phyloP scores from a whole-genome alignment of 306 rosid species.

The Trichosanthes truncata region DNA sequence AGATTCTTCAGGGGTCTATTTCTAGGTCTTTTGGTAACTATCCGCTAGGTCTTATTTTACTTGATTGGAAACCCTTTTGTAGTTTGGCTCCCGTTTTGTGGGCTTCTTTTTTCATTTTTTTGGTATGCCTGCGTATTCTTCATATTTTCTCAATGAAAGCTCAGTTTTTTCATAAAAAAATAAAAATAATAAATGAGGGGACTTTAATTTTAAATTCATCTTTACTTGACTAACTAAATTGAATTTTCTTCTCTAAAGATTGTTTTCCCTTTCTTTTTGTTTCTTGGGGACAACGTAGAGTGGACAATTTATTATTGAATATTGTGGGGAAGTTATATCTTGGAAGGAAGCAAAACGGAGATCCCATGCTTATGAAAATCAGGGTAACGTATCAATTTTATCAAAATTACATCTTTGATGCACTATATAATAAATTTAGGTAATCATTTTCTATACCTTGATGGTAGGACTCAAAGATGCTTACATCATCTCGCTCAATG shows the following conservation, averaged over 20 bases:
- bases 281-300: constrained; percentile 32
- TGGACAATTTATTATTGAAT: constrained; percentile 80
- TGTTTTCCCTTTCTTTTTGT: constrained; percentile 2
- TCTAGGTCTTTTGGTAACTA: no score
- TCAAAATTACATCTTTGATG: background rate
- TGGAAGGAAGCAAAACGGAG: constrained; percentile 92
- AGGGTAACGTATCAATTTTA: constrained; percentile 40
- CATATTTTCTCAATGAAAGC: no score
- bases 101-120: no score
- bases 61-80: no score
- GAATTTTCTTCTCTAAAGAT: background rate
- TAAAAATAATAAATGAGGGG: no score
- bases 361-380: constrained; percentile 72
- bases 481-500: constrained; percentile 78
- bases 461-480: constrained; percentile 86
- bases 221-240: background rate
- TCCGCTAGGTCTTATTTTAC: no score
- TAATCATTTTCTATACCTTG: constrained; percentile 16
- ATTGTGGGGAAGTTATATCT: constrained; percentile 94
- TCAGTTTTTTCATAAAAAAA: no score
- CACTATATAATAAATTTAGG: constrained; percentile 14
- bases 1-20: no score
- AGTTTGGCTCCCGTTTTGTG: no score
- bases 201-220: background rate
- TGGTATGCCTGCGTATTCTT: no score